Percentiles rank a stretch among this genome's conserved stretches.
These are phyloP conservation scores for Juncus effusus DNA, from an alignment of 176 grass and related monocot genomes.

Conservation along the genomic window DNA sequence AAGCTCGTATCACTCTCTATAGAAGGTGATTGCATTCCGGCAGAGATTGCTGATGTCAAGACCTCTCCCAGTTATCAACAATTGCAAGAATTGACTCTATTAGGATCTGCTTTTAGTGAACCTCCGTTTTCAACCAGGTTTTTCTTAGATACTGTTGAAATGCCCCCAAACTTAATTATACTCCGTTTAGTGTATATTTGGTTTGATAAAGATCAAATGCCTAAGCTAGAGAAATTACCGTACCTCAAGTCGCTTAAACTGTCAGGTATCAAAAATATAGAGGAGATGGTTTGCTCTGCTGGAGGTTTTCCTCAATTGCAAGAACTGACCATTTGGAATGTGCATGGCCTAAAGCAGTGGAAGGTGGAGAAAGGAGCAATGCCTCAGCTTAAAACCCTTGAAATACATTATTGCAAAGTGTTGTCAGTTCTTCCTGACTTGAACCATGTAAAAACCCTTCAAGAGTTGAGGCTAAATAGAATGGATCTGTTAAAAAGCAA, in stretches of 20 bases:
- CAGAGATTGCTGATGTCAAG: too few species aligned
- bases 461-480: too few species aligned
- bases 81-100: not conserved
- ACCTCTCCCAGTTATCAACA: too few species aligned
- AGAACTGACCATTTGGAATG: too few species aligned
- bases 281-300: too few species aligned
- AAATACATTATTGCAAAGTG: not conserved
- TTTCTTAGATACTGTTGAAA: not conserved
- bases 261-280: not conserved
- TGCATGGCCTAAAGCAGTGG: too few species aligned
- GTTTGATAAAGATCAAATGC: slow-evolving; percentile 3
- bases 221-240: not conserved
- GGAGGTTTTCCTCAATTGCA: too few species aligned
- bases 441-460: too few species aligned
- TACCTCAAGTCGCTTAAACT: not conserved
- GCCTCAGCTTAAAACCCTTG: not conserved
- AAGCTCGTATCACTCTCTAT: too few species aligned
- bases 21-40: too few species aligned
- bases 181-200: not conserved
- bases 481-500: too few species aligned
- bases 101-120: not conserved
- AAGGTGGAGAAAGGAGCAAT: not conserved
- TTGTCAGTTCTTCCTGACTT: slow-evolving; percentile 4
- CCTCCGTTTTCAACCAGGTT: not conserved
- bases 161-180: not conserved